Evolutionary conservation across 352 stramenopile species (phyloP).

Genomic region (Phytophthora pisi): DNA sequence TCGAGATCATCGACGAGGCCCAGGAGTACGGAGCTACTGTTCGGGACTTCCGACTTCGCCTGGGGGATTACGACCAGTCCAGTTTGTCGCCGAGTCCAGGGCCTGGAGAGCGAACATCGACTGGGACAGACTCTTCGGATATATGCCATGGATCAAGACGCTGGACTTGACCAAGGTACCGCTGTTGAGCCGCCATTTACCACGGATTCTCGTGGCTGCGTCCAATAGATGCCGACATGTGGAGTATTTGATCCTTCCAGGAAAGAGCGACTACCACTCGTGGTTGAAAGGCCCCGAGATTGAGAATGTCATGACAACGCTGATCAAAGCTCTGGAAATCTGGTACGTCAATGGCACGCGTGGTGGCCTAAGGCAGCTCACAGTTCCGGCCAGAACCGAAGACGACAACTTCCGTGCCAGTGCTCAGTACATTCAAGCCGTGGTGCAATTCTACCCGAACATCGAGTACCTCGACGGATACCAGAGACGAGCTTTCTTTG

Average conservation of each 20-base stretch:
- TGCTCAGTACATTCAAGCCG: not conserved
- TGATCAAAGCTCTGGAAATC: not conserved
- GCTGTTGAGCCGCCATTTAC: constrained; percentile 3
- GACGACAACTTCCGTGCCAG: not conserved
- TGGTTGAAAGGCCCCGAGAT: not conserved
- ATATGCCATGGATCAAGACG: not conserved
- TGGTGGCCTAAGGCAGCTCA: not conserved
- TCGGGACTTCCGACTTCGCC: not conserved
- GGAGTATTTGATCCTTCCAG: constrained; percentile 5
- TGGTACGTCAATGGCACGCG: not conserved
- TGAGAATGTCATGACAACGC: not conserved
- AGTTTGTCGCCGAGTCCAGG: not conserved
- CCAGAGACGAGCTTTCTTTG: not conserved
- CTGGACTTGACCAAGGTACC: not conserved
- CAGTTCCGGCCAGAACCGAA: not conserved
- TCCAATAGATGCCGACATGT: not conserved
- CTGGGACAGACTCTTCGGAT: not conserved
- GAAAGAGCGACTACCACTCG: not conserved
- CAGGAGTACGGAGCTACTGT: not conserved
- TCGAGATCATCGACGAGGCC: too few relatives aligned
- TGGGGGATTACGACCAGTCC: not conserved
- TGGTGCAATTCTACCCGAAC: constrained; percentile 1
- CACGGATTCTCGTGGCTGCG: not conserved
- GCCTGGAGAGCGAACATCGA: not conserved
- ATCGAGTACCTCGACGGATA: constrained; percentile 10